Base-by-base conservation (phyloP, 2,329 filamentous ascomycete genomes). In the Trichoderma atroviride region DNA sequence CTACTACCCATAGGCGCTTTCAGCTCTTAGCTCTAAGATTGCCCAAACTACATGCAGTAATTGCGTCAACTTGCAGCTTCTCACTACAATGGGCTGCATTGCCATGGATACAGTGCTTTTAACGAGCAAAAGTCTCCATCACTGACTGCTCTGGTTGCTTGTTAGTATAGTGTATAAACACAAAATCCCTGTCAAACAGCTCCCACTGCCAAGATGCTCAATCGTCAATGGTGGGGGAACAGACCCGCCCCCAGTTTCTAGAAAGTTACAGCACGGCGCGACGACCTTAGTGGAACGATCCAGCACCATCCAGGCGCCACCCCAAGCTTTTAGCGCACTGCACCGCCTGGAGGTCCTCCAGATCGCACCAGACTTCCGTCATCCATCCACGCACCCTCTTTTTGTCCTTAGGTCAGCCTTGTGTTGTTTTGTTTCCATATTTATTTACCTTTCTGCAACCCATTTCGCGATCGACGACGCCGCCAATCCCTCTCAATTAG, bases 231-330 rank as follows among this genome's bases (percentile, higher is more conserved):
- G 40, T 29, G 50, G 50, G 50, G 50, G 6, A 53, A 53, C 16
- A n/a, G n/a, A n/a, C 9, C 27, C 52, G 22, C n/a, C 52, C 22
- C 27, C 22, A 22, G 52, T 27, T 64, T 64, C 61, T 64, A 64
- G 61, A 64, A 64, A 64, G 22, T 29, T 29, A 16, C 22, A 24
- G 29, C 16, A 31, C 29, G 14, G 53, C 27, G 53, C 40, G 24
- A 29, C 63, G 63, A 59, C 56, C 33, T 24, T 53, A 50, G 55
- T 58, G 63, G 63, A 58, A 66, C 63, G 53, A 57, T 66, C 63
- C 63, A 66, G 63, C 62, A 65, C 14, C 62, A 43, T 57, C 53
- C 3, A 33, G 16, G 53, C 52, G 40, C 24, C 27, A 19, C 37
- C 61, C 52, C 35, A 47, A 58, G 27, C 33, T 33, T 37, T 47